Evolutionary conservation across 228 moss, liverwort and hornwort genomes (phyloP).

Genomic region (Sphagnum magellanicum): DNA sequence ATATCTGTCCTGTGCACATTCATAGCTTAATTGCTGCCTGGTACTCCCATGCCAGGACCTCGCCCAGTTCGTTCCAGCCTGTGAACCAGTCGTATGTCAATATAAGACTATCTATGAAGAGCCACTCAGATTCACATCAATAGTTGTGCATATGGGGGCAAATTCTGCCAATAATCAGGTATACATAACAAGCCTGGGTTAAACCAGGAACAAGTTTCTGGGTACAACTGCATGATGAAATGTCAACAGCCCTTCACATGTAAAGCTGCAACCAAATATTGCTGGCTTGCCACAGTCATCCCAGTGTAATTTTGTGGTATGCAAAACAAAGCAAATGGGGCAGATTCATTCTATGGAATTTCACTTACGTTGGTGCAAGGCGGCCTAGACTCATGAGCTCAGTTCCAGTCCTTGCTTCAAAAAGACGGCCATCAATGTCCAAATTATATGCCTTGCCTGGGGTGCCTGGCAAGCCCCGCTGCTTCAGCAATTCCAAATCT

Average conservation of each 20-base stretch:
- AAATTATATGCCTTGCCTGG: slow-evolving; percentile 63
- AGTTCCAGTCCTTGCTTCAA: slow-evolving; percentile 46
- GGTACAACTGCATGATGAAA: background rate
- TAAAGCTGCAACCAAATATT: no score
- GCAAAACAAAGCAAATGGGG: no score
- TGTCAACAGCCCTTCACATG: background rate
- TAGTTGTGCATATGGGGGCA: background rate
- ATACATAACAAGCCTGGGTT: background rate
- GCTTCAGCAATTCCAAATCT: slow-evolving; percentile 71
- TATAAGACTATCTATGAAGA: slow-evolving; percentile 1
- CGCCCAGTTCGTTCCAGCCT: slow-evolving; percentile 63
- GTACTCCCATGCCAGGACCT: slow-evolving; percentile 70
- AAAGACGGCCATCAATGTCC: slow-evolving; percentile 76
- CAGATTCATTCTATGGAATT: no score
- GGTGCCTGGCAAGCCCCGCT: slow-evolving; percentile 74
- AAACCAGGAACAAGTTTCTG: background rate
- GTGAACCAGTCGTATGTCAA: slow-evolving; percentile 11
- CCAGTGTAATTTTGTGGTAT: no score
- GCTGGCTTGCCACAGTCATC: no score
- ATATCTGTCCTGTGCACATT: no score
- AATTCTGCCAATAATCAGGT: background rate
- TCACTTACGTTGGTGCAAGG: slow-evolving; percentile 79
- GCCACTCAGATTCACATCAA: no score
- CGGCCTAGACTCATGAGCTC: slow-evolving; percentile 66
- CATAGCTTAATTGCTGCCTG: slow-evolving; percentile 19